These are phyloP conservation scores for Prunus dulcis DNA, from an alignment of 306 rosid genomes.

Conservation along the genomic window DNA sequence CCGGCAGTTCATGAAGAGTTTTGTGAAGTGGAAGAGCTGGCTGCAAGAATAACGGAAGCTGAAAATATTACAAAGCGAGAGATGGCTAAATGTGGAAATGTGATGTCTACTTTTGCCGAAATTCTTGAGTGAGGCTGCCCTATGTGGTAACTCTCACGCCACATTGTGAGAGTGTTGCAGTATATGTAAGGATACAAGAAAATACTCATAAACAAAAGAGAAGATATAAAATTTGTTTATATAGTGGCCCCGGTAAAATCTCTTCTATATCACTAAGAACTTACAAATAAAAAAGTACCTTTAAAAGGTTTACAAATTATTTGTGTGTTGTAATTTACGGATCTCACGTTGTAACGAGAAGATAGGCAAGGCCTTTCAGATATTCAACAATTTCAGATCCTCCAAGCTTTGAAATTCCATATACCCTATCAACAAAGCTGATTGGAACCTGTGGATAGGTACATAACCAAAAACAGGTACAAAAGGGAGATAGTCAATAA, in stretches of 20 bases:
- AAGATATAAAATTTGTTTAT: neutral
- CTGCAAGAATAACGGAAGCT: neutral
- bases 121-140: no score
- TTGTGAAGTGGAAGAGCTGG: neutral
- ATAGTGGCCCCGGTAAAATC: neutral
- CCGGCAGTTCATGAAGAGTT: neutral
- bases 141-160: no score
- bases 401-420: constrained; percentile 92
- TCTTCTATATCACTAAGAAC: neutral
- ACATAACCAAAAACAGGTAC: constrained; percentile 19
- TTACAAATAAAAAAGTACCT: neutral
- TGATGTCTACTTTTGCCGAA: no score
- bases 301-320: neutral
- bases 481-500: neutral
- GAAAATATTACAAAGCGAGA: neutral
- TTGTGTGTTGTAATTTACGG: neutral
- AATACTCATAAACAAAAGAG: neutral
- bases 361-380: constrained; percentile 81
- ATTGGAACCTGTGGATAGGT: constrained; percentile 72
- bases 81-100: neutral
- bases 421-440: constrained; percentile 93
- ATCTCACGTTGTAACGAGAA: constrained; percentile 66
- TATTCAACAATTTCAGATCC: constrained; percentile 97
- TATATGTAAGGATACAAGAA: neutral
- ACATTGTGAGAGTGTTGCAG: no score